Evolutionary conservation across 257 asterid species (phyloP), one percentile per base, ranked within the genome.

Genomic region (Ligustrum vulgare): DNA sequence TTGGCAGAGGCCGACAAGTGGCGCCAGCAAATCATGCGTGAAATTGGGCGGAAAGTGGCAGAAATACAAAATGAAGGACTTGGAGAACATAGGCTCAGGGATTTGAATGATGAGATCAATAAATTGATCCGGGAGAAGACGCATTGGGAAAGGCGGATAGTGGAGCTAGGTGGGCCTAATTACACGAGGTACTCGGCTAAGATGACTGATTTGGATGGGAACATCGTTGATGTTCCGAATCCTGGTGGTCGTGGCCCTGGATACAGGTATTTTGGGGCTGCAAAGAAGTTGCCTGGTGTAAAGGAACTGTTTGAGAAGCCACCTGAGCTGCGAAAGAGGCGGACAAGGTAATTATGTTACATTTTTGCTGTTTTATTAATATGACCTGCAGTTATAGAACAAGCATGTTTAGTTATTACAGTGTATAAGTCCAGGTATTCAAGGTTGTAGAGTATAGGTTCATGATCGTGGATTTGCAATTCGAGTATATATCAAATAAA

Each of bases 21-120:
- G 51, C 51, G n/a, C 51, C 51, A 45, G 51, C 18, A 45, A 45
- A 45, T 45, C 18, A 45, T 45, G 51, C 51, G 51, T 45, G 97
- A 94, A 72, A 91, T 92, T 51, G 99, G 97, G 23, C 87, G 90
- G 2, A 94, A 94, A 80, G 99, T 94, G 6, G 90, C 98, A 2
- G 99, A 94, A 75, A 86, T 91, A 70, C 99, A 94, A 84, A 94
- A 92, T 78, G 99, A 92, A 74, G 51, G 51, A 45, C 51, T 45
- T 45, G 51, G 51, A 13, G 51, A 45, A 45, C 51, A 45, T 18
- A 18, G 51, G 51, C 51, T 45, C 51, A 3, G 51, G 12, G 51
- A 45, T 15, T 45, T 45, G 51, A 45, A 45, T 45, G 51, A 45
- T 45, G 51, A 45, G n/a, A 45, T 45, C 51, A 45, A 45, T 45